Conservation (phyloP, 148 eudicot genomes). For the Silene uniflora region DNA sequence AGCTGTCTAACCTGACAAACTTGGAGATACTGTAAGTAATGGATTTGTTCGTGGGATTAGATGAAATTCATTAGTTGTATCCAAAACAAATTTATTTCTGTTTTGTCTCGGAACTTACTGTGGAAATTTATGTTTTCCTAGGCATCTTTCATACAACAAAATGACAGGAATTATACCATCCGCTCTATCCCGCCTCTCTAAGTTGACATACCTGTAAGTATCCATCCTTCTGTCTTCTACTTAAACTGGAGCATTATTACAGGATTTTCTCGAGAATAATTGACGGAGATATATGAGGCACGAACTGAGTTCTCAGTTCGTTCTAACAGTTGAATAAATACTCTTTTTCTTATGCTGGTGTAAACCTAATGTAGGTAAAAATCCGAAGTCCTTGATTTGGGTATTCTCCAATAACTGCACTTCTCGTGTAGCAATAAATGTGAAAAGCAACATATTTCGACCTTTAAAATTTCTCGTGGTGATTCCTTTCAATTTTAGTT, state of each 20-base stretch:
- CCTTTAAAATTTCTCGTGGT: background rate
- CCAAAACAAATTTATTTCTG: background rate
- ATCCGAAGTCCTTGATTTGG: too few relatives aligned
- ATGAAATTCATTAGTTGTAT: background rate
- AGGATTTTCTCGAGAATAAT: background rate
- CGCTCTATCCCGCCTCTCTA: conserved; percentile 74
- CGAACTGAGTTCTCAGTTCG: background rate
- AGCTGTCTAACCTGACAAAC: conserved; percentile 80
- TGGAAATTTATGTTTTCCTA: conserved; percentile 27
- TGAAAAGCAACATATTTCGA: background rate
- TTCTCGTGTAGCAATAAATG: too few relatives aligned
- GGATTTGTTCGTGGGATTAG: background rate
- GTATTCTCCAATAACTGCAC: too few relatives aligned
- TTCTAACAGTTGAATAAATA: background rate
- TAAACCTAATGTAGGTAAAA: background rate
- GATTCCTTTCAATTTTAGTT: background rate
- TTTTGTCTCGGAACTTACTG: background rate
- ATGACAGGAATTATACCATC: conserved; percentile 91
- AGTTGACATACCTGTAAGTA: conserved; percentile 88
- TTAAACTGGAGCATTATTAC: background rate
- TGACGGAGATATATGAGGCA: background rate
- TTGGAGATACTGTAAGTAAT: conserved; percentile 89
- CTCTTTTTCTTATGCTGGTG: background rate
- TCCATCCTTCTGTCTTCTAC: conserved; percentile 10
- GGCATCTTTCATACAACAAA: conserved; percentile 84